phyloP scores from a whole-genome alignment of 2,329 filamentous ascomycete genomes.

The Monilinia laxa region DNA sequence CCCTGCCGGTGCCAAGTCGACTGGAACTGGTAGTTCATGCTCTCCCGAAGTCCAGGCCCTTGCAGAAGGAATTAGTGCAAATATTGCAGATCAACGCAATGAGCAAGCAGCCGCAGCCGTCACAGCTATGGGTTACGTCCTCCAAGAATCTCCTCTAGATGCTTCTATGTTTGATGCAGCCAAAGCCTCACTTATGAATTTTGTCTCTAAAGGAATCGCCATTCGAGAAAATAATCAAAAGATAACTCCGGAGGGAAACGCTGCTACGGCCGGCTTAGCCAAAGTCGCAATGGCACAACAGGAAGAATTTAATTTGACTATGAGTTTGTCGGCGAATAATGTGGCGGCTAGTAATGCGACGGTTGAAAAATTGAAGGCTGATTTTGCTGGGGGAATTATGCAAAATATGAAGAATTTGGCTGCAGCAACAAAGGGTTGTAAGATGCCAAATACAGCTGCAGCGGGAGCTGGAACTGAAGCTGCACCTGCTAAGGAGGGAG shows the following conservation, averaged over 20 bases:
- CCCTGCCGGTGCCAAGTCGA: slow-evolving; percentile 3
- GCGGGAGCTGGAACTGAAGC: too few relatives aligned
- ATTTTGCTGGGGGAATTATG: slow-evolving; percentile 31
- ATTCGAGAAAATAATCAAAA: slow-evolving; percentile 35
- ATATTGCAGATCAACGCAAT: slow-evolving; percentile 33
- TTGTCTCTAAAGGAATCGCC: slow-evolving; percentile 31
- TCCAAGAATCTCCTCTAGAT: slow-evolving; percentile 29
- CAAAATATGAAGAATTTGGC: slow-evolving; percentile 33
- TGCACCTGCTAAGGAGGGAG: too few relatives aligned
- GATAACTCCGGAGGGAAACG: slow-evolving; percentile 31
- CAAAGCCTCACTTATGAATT: slow-evolving; percentile 28
- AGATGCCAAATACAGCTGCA: too few relatives aligned
- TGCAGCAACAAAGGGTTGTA: slow-evolving; percentile 21
- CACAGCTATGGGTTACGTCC: slow-evolving; percentile 26
- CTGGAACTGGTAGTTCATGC: slow-evolving; percentile 22
- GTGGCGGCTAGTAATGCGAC: slow-evolving; percentile 23
- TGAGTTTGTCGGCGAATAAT: slow-evolving; percentile 25
- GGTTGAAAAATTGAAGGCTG: slow-evolving; percentile 28
- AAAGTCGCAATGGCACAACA: slow-evolving; percentile 31
- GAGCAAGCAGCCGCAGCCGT: slow-evolving; percentile 29
- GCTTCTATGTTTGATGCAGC: slow-evolving; percentile 26
- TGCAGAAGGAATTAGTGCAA: slow-evolving; percentile 30
- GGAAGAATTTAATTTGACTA: slow-evolving; percentile 31
- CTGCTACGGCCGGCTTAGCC: slow-evolving; percentile 28
- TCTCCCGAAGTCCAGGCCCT: slow-evolving; percentile 28